phyloP scores from a whole-genome alignment of 352 stramenopile species.

The Globisporangium cylindrosporum region DNA sequence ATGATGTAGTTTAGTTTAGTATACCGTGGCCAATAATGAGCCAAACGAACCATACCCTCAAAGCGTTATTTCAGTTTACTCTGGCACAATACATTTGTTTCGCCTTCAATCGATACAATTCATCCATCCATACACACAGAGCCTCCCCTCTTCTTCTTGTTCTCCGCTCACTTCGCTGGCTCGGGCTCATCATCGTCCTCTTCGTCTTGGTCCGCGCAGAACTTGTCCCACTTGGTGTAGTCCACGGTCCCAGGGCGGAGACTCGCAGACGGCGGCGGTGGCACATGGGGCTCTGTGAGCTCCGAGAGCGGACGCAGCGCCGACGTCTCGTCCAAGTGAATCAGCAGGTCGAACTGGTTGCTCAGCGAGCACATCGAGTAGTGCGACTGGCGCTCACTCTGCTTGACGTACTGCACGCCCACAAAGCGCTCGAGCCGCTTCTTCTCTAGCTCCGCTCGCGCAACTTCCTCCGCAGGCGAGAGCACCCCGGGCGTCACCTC shows the following conservation, averaged over 20 bases:
- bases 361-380: slow-evolving; percentile 26
- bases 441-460: slow-evolving; percentile 7
- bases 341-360: slow-evolving; percentile 29
- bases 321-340: slow-evolving; percentile 29
- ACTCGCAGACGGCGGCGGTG: background rate
- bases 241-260: slow-evolving; percentile 16
- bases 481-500: background rate
- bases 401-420: slow-evolving; percentile 30
- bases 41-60: no score
- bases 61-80: no score
- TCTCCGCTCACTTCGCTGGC: background rate
- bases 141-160: background rate
- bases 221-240: slow-evolving; percentile 19
- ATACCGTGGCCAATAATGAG: no score
- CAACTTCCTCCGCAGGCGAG: background rate
- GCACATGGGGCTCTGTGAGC: slow-evolving; percentile 15
- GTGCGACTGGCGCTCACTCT: slow-evolving; percentile 26
- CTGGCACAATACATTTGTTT: no score
- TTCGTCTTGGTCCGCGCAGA: slow-evolving; percentile 5
- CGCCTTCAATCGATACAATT: background rate
- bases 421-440: slow-evolving; percentile 30
- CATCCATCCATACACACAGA: background rate
- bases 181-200: slow-evolving; percentile 8
- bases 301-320: slow-evolving; percentile 27
- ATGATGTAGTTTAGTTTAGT: no score